Percentiles rank a stretch among this genome's conserved stretches.
Conservation (phyloP, 345 rosid genomes). For the Excoecaria agallocha region DNA sequence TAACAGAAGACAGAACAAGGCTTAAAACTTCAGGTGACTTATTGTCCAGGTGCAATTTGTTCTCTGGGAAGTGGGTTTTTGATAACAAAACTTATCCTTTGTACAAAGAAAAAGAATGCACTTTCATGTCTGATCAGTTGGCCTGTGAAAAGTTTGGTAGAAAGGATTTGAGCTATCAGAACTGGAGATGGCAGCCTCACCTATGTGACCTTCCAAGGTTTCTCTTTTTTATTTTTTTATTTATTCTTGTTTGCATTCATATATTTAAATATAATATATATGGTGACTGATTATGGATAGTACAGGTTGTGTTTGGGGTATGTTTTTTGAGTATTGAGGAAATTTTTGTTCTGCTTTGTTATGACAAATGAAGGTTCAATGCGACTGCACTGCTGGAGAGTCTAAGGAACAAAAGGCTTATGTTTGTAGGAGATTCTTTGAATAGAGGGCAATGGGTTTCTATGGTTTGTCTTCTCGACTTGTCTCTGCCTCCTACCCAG, state of each 20-base stretch:
- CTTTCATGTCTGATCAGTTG: conserved; percentile 32
- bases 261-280: background rate
- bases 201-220: conserved; percentile 33
- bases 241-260: background rate
- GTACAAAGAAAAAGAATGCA: conserved; percentile 27
- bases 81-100: conserved; percentile 27
- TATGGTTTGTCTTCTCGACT: conserved; percentile 30
- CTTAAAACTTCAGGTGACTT: conserved; percentile 8
- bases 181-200: conserved; percentile 37
- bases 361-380: conserved; percentile 27
- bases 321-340: conserved; percentile 7
- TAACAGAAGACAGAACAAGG: conserved; percentile 1
- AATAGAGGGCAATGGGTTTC: conserved; percentile 36
- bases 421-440: conserved; percentile 27
- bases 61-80: conserved; percentile 33
- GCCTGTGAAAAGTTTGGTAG: conserved; percentile 35
- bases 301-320: background rate
- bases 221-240: background rate
- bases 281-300: background rate
- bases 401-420: conserved; percentile 31
- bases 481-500: conserved; percentile 15
- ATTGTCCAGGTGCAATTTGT: conserved; percentile 23
- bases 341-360: background rate
- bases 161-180: conserved; percentile 27
- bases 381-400: conserved; percentile 29